Conservation (phyloP, 1,284 basidiomycete species). For the Xerocomus amazonicus region DNA sequence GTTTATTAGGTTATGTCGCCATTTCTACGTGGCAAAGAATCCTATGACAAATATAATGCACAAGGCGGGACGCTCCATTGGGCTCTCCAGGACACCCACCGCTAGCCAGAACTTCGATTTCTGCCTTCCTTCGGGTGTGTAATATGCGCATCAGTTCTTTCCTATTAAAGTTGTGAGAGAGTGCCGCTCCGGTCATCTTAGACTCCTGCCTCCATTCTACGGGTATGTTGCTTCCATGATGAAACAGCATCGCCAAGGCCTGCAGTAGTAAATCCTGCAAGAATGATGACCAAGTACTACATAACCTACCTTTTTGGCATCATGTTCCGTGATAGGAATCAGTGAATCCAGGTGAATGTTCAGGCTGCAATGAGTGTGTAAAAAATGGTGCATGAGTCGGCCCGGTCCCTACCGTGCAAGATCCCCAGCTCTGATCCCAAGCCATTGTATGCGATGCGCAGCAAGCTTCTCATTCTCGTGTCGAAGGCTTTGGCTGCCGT, state of each 20-base stretch:
- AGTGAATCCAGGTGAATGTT: conserved; percentile 58
- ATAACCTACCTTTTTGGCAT: conserved; percentile 64
- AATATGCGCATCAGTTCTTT: conserved; percentile 79
- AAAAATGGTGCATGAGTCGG: neutral
- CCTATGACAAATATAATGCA: conserved; percentile 28
- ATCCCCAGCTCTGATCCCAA: conserved; percentile 75
- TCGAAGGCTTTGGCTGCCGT: conserved; percentile 58
- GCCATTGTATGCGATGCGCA: conserved; percentile 67
- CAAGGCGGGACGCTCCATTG: conserved; percentile 17
- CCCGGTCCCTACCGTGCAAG: conserved; percentile 45
- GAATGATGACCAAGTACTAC: conserved; percentile 2
- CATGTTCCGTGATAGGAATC: conserved; percentile 66
- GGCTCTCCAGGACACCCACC: conserved; percentile 5
- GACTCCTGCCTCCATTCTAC: conserved; percentile 64
- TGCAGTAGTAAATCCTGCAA: conserved; percentile 29
- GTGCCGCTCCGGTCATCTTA: neutral
- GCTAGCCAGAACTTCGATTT: conserved; percentile 71
- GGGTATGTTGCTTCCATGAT: conserved; percentile 45
- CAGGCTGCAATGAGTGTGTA: conserved; percentile 41
- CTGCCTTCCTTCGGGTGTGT: conserved; percentile 77
- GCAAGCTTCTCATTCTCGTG: conserved; percentile 66
- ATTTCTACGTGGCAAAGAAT: conserved; percentile 29
- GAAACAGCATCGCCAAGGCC: conserved; percentile 67
- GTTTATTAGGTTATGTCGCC: conserved; percentile 10
- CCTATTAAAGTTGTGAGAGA: conserved; percentile 36